phyloP scores from a whole-genome alignment of 352 stramenopile species.

The Globisporangium solare region DNA sequence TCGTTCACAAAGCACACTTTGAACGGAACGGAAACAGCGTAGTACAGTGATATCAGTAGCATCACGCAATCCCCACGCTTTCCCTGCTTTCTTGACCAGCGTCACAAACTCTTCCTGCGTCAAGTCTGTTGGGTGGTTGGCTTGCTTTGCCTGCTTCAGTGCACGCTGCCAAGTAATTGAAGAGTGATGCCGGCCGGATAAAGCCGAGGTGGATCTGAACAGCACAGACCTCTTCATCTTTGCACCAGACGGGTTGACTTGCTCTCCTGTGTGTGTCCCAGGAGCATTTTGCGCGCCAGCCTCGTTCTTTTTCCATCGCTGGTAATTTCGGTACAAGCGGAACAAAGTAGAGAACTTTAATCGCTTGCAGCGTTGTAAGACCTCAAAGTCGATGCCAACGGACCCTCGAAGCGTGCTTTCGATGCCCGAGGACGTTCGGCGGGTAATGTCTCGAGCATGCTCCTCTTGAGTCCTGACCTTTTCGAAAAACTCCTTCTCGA shows the following conservation, averaged over 20 bases:
- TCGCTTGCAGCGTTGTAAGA: conserved; percentile 42
- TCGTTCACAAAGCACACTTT: conserved; percentile 59
- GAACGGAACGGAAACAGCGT: conserved; percentile 35
- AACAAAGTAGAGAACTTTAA: conserved; percentile 43
- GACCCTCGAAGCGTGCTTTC: conserved; percentile 21
- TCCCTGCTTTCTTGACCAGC: conserved; percentile 29
- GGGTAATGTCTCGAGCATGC: background rate
- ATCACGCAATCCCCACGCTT: conserved; percentile 48
- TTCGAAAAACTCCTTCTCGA: conserved; percentile 39
- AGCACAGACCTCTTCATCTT: conserved; percentile 1
- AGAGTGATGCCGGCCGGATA: conserved; percentile 8
- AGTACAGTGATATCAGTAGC: conserved; percentile 42
- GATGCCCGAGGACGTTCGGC: conserved; percentile 15
- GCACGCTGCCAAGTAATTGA: conserved; percentile 13
- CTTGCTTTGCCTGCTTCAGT: background rate
- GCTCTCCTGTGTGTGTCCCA: background rate
- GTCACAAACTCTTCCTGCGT: conserved; percentile 32
- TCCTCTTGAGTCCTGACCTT: conserved; percentile 23
- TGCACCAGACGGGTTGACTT: background rate
- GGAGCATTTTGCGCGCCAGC: background rate
- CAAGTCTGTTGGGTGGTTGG: background rate
- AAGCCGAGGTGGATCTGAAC: conserved; percentile 1
- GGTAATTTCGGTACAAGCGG: conserved; percentile 36
- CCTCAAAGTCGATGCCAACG: conserved; percentile 48
- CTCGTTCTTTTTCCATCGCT: conserved; percentile 21